phyloP scores from a whole-genome alignment of 208 protist genomes.

The Leishmania amazonensis region DNA sequence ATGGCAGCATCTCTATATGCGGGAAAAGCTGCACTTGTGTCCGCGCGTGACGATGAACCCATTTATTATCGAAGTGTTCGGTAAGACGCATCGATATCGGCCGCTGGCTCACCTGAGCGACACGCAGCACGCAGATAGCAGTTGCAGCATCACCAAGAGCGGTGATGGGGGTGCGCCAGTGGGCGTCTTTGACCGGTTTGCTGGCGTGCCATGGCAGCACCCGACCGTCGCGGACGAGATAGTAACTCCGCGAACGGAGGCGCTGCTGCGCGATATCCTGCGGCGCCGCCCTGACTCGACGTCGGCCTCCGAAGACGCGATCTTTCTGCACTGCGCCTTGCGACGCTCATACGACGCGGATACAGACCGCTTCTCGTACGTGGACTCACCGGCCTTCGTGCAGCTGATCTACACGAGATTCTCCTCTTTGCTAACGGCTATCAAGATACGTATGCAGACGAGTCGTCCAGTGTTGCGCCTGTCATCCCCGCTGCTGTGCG shows the following conservation, averaged over 20 bases:
- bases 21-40: conserved; percentile 14
- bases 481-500: conserved; percentile 59
- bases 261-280: conserved; percentile 2
- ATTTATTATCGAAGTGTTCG: conserved; percentile 21
- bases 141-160: background rate
- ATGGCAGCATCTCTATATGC: background rate
- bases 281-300: background rate
- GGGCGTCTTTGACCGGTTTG: conserved; percentile 1
- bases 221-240: conserved; percentile 12
- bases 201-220: conserved; percentile 14
- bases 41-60: conserved; percentile 20
- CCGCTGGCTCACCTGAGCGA: conserved; percentile 1
- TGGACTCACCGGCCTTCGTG: conserved; percentile 2
- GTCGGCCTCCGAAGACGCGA: conserved; percentile 3
- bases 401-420: conserved; percentile 20
- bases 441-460: conserved; percentile 2
- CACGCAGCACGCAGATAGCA: background rate
- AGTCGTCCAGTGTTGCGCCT: conserved; percentile 40
- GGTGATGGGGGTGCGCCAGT: background rate
- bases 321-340: conserved; percentile 27
- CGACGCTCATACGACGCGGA: conserved; percentile 25
- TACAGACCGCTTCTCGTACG: conserved; percentile 19
- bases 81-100: conserved; percentile 19
- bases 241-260: conserved; percentile 21
- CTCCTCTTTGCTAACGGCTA: conserved; percentile 2